Percentiles rank a stretch among this genome's conserved stretches.
Evolutionary conservation across 352 stramenopile species (phyloP).

Genomic region (Phytopythium delawarense): DNA sequence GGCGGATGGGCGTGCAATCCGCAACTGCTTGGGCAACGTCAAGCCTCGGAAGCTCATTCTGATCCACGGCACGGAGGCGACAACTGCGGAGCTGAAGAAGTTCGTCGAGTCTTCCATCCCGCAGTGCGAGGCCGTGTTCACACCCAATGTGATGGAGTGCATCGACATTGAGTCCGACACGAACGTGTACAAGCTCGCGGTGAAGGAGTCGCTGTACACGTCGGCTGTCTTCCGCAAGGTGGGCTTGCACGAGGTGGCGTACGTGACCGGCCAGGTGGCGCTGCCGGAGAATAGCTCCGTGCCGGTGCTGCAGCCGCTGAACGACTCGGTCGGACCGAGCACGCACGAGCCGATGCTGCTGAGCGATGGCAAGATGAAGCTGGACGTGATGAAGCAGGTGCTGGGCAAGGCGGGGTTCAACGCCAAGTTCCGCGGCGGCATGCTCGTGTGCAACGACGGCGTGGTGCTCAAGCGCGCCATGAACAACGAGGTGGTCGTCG

Average conservation of each 20-base stretch:
- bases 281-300: slow-evolving; percentile 67
- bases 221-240: slow-evolving; percentile 83
- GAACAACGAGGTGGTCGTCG: slow-evolving; percentile 88
- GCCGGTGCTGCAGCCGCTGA: slow-evolving; percentile 58
- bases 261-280: slow-evolving; percentile 72
- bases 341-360: slow-evolving; percentile 80
- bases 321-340: slow-evolving; percentile 27
- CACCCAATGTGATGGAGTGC: slow-evolving; percentile 82
- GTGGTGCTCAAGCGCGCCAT: slow-evolving; percentile 82
- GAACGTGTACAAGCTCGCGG: slow-evolving; percentile 86
- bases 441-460: slow-evolving; percentile 87
- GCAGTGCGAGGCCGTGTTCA: slow-evolving; percentile 84
- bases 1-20: slow-evolving; percentile 80
- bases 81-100: slow-evolving; percentile 74
- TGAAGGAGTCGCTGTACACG: slow-evolving; percentile 86
- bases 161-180: slow-evolving; percentile 90
- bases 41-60: slow-evolving; percentile 88
- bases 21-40: slow-evolving; percentile 86
- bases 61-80: slow-evolving; percentile 79
- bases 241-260: slow-evolving; percentile 81
- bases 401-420: slow-evolving; percentile 84
- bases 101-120: slow-evolving; percentile 84
- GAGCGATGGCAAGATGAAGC: slow-evolving; percentile 87
- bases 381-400: slow-evolving; percentile 89
- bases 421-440: slow-evolving; percentile 86